phyloP scores from a whole-genome alignment of 2,329 filamentous ascomycete species.

The Aaosphaeria pasadenensis region DNA sequence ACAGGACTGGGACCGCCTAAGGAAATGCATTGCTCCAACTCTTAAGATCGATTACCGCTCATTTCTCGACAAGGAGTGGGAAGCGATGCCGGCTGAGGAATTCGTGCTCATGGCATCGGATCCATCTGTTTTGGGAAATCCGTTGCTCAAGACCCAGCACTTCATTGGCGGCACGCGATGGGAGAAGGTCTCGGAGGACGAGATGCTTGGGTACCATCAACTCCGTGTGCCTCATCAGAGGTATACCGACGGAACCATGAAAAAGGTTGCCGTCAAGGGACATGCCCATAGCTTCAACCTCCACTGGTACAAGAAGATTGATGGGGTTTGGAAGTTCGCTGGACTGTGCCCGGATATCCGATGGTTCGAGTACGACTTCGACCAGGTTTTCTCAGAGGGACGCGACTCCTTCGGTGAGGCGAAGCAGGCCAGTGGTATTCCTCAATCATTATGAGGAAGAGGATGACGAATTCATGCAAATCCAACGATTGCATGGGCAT shows the following conservation, averaged over 20 bases:
- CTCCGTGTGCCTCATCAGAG: constrained; percentile 57
- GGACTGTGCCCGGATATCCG: constrained; percentile 53
- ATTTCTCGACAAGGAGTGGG: constrained; percentile 55
- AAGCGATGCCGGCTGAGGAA: constrained; percentile 54
- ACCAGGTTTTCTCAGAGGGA: constrained; percentile 52
- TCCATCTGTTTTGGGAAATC: constrained; percentile 53
- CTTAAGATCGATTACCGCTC: constrained; percentile 66
- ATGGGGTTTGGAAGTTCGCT: constrained; percentile 59
- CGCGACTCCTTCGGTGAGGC: constrained; percentile 46
- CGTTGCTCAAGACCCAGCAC: constrained; percentile 55
- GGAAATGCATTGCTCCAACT: constrained; percentile 61
- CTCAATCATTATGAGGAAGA: constrained; percentile 3
- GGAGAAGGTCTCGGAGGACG: constrained; percentile 48
- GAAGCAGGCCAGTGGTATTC: constrained; percentile 40
- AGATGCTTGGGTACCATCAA: constrained; percentile 55
- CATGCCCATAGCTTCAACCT: constrained; percentile 55
- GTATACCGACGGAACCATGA: constrained; percentile 49
- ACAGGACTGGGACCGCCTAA: constrained; percentile 58
- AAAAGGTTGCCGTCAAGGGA: constrained; percentile 52
- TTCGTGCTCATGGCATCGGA: constrained; percentile 54
- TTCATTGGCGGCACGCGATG: constrained; percentile 54
- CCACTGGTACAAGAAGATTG: constrained; percentile 57
- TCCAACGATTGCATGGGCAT: too few species aligned
- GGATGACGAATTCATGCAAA: too few species aligned
- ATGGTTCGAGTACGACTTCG: constrained; percentile 56